Evolutionary conservation across 495 filamentous ascomycete genomes (phyloP), one percentile per base, ranked within the genome.

Genomic region (Viridothelium virens): DNA sequence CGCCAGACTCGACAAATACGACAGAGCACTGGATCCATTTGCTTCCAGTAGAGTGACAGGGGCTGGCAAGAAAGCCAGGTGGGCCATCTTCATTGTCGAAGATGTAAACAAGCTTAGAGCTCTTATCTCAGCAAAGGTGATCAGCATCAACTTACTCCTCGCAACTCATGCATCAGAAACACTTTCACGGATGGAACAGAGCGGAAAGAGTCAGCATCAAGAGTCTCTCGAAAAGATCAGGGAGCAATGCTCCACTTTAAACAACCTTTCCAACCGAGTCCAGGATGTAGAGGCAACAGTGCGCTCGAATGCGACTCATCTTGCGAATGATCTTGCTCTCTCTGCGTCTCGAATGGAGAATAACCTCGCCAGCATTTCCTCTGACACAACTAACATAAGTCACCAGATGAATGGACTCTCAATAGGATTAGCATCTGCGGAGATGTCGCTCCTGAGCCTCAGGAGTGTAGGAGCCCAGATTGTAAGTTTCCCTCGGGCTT

Each of bases 81-180:
- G 73, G 72, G 73, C 72, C 2, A 59, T 74, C n/a, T 38, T 64
- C 18, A 69, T 76, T 53, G 65, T 41, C 3, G 65, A 71, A 63
- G 73, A 74, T 36, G 70, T 76, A 14, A 68, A 74, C 56, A 72
- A 71, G 33, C 64, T 76, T 11, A 67, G 73, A 18, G 70, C 72
- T 25, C 4, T 71, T 14, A 68, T 76, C 2, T 65, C 66, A 0
- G 72, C 67, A 44, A 76, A 76, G 53, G 56, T 70, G 2, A 65
- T 75, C 36, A 67, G 69, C 37, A 70, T 75, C 38, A 76, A 69
- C 63, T 36, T 75, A 33, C 62, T 75, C 3, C 71, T 74, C 0
- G 62, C 71, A 7, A 66, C 65, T 11, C 67, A 74, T 47, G 41
- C 65, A 34, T 71, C 71, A 67, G 73, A 61, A 63, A 68, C 48